Conservation (phyloP, 225 moss, liverwort and hornwort species). For the Anthoceros angustus region DNA sequence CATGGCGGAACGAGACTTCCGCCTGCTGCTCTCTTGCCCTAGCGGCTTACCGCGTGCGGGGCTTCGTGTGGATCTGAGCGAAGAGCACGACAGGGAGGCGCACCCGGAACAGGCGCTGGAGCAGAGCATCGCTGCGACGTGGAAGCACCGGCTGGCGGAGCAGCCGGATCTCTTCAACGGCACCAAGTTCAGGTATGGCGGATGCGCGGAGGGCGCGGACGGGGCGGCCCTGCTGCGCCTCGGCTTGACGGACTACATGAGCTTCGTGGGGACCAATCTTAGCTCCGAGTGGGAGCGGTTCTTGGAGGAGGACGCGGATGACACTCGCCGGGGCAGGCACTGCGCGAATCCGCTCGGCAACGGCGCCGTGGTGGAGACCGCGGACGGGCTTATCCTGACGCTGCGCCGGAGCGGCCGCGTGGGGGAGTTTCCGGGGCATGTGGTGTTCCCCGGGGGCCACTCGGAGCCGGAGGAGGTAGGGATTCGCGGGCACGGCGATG, state of each 20-base stretch:
- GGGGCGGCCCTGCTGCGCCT: conserved; percentile 32
- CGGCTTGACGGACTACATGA: conserved; percentile 89
- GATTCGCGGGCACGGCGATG: conserved; percentile 24
- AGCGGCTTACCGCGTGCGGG: neutral
- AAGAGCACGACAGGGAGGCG: neutral
- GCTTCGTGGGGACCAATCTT: conserved; percentile 79
- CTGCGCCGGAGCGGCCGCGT: conserved; percentile 81
- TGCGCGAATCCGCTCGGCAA: conserved; percentile 84
- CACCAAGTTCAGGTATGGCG: neutral
- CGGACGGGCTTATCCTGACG: conserved; percentile 43
- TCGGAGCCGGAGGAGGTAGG: conserved; percentile 82
- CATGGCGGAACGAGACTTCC: neutral
- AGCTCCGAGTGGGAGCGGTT: conserved; percentile 47
- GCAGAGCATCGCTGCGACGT: neutral
- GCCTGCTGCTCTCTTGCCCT: neutral
- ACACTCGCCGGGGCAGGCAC: conserved; percentile 58
- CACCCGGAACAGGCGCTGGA: neutral
- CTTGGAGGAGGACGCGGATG: conserved; percentile 39
- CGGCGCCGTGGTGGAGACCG: conserved; percentile 81
- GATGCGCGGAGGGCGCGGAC: neutral
- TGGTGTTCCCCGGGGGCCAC: conserved; percentile 92
- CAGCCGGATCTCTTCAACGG: conserved; percentile 3
- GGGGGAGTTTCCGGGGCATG: conserved; percentile 83
- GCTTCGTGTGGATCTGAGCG: neutral
- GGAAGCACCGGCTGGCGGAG: neutral